These are phyloP conservation scores for Mycena galericulata DNA, from an alignment of 768 basidiomycete species.

Conservation along the genomic window DNA sequence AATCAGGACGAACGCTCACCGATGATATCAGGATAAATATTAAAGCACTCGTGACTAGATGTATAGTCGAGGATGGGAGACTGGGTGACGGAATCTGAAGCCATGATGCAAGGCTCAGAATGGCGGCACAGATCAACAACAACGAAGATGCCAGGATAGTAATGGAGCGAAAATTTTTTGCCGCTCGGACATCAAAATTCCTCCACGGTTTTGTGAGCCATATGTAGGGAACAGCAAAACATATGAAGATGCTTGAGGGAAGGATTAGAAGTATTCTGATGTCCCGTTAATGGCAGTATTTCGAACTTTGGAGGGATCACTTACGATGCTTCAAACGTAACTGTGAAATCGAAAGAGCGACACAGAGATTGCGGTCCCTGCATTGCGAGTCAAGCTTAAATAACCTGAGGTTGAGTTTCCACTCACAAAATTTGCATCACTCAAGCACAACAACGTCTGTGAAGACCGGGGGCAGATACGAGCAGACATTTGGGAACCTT, in stretches of 20 bases:
- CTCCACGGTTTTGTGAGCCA: constrained; percentile 21
- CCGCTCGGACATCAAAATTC: neutral
- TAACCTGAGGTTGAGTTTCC: neutral
- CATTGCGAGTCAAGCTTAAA: neutral
- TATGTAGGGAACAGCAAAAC: constrained; percentile 3
- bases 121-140: constrained; percentile 7
- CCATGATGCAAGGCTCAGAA: constrained; percentile 26
- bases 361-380: constrained; percentile 21
- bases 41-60: constrained; percentile 20
- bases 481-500: neutral
- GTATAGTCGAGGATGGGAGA: constrained; percentile 13
- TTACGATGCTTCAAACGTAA: constrained; percentile 25
- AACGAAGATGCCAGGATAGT: constrained; percentile 5
- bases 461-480: neutral
- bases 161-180: constrained; percentile 5
- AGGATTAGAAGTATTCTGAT: constrained; percentile 15
- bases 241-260: constrained; percentile 18
- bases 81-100: neutral
- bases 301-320: neutral
- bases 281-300: neutral
- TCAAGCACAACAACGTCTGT: neutral
- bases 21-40: constrained; percentile 7
- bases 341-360: constrained; percentile 23
- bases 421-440: constrained; percentile 20
- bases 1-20: neutral